Base-by-base conservation (phyloP, 495 filamentous ascomycete genomes). In the Talaromyces nanjingensis region DNA sequence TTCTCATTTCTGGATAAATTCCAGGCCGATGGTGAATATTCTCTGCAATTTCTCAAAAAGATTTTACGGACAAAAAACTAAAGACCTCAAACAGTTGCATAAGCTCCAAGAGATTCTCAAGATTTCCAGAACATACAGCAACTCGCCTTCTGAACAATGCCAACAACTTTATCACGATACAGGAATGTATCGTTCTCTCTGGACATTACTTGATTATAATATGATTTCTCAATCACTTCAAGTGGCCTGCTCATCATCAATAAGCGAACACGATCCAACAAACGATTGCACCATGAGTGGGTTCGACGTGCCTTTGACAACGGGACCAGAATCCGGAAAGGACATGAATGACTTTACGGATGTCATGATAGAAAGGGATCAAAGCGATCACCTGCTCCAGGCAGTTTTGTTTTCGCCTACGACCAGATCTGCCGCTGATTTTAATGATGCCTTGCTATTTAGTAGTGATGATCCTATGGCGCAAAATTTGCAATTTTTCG, bases 1-100 rank as follows among this genome's bases (percentile, higher is more conserved):
- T 25, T 56, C 53, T 56, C 16, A 56, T 56, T 56, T 56, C n/a
- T 56, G 53, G 53, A 18, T 56, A 6, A 56, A 56, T 56, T 56
- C 53, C 22, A 56, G 53, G 25, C 53, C 53, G 22, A 56, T 56
- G 53, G 53, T 56, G 18, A 56, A 25, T 56, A 56, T 18, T 18
- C 53, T 56, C 22, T 56, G 11, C 25, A 4, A 5, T 56, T 18
- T 56, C 53, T 56, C 20, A 56, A 27, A 56, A 56, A 27, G n/a
- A 24, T 18, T 56, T 25, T 20, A 56, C 53, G 4, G 27, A 56
- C 22, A 56, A 56, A 56, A 20, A 56, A 25, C 53, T 56, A 56
- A 56, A 4, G 12, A 20, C 20, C 16, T 9, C n/a, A 25, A 22
- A 56, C 53, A 56, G 53, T 56, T 56, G 53, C 53, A 56, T 56